Evolutionary conservation across 148 eudicot species (phyloP).

Genomic region (Camellia japonica): DNA sequence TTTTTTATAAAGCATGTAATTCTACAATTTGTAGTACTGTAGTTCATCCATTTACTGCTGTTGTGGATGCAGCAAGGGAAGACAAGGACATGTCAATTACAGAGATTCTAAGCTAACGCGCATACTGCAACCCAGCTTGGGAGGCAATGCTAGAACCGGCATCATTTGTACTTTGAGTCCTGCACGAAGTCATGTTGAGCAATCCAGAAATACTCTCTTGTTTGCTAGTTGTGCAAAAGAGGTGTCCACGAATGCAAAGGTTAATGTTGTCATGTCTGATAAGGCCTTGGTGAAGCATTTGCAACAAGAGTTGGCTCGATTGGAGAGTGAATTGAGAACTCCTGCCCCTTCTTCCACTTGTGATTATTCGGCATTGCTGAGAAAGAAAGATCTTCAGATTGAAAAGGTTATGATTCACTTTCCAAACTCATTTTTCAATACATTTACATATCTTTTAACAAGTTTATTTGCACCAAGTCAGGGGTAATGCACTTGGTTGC

Average conservation of each 20-base stretch:
- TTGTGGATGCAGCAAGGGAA: constrained; percentile 67
- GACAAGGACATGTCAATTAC: constrained; percentile 85
- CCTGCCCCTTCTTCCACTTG: constrained; percentile 69
- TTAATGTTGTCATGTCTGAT: constrained; percentile 93
- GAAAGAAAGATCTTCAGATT: constrained; percentile 82
- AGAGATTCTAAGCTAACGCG: constrained; percentile 94
- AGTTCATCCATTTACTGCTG: not conserved
- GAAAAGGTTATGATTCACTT: constrained; percentile 57
- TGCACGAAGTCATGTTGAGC: constrained; percentile 85
- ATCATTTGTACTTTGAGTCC: constrained; percentile 94
- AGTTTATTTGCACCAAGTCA: not conserved
- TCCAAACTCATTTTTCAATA: not conserved
- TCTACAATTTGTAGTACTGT: not conserved
- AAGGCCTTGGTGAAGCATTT: constrained; percentile 91
- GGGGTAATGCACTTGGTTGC: not conserved
- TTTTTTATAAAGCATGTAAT: not conserved
- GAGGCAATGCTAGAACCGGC: constrained; percentile 94
- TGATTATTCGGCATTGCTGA: constrained; percentile 52
- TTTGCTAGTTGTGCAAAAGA: constrained; percentile 94
- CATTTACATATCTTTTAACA: not conserved
- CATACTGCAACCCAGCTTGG: constrained; percentile 82
- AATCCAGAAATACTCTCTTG: constrained; percentile 83
- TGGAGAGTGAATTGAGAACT: constrained; percentile 71
- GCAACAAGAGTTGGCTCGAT: constrained; percentile 76
- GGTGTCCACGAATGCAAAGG: constrained; percentile 88